These are phyloP conservation scores for Royoungia palumana DNA, from an alignment of 768 basidiomycete genomes.

Conservation along the genomic window DNA sequence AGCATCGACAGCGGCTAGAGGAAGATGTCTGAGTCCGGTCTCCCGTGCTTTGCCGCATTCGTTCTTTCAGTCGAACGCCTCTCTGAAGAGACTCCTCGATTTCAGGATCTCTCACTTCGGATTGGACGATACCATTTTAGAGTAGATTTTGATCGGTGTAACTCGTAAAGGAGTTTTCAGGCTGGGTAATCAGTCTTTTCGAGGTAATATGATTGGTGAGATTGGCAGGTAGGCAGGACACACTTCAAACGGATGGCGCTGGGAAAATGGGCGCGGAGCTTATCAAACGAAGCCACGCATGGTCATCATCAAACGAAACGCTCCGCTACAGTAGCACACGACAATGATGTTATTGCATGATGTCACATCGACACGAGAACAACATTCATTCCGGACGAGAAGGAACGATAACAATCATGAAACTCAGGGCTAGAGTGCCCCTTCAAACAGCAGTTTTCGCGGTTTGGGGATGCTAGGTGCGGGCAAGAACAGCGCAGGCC, in stretches of 20 bases:
- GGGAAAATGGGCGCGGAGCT: no score
- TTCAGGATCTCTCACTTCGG: not conserved
- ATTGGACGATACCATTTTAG: not conserved
- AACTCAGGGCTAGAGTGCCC: constrained; percentile 20
- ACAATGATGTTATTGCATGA: no score
- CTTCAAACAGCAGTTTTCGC: constrained; percentile 35
- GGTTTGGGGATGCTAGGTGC: constrained; percentile 34
- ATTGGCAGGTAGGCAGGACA: not conserved
- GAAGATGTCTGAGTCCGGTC: not conserved
- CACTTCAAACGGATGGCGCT: not conserved
- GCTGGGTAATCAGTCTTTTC: no score
- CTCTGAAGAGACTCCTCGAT: not conserved
- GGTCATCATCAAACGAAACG: no score
- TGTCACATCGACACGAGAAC: no score
- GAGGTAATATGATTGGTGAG: no score
- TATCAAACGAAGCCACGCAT: no score
- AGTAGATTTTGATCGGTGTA: not conserved
- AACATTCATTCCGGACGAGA: no score
- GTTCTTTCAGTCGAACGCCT: not conserved
- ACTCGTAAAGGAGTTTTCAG: not conserved
- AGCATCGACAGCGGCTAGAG: constrained; percentile 3
- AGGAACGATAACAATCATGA: no score
- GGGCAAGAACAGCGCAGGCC: constrained; percentile 36
- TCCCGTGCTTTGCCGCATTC: not conserved
- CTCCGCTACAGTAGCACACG: no score